Evolutionary conservation across 106 monocot species (phyloP).

Genomic region (Dioscorea alata): DNA sequence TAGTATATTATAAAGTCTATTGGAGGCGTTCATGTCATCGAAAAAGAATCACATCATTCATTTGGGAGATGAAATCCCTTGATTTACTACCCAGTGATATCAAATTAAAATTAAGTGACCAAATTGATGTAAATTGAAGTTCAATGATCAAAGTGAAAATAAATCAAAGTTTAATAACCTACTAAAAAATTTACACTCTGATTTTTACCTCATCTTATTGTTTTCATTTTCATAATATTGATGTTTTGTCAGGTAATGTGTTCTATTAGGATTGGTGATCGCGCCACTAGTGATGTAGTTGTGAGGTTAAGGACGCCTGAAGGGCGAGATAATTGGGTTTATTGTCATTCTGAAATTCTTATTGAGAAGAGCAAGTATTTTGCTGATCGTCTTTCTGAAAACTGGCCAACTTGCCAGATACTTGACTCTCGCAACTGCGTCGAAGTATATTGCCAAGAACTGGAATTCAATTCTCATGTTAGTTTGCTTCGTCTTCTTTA

Average conservation of each 20-base stretch:
- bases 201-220: no score
- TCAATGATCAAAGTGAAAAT: no score
- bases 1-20: no score
- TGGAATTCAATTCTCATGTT: slow-evolving; percentile 65
- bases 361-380: slow-evolving; percentile 74
- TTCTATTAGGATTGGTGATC: slow-evolving; percentile 47
- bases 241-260: slow-evolving; percentile 3
- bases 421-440: slow-evolving; percentile 79
- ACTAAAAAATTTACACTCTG: no score
- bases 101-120: no score
- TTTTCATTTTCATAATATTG: not conserved
- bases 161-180: no score
- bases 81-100: no score
- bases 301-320: slow-evolving; percentile 67
- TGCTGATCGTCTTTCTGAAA: slow-evolving; percentile 73
- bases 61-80: no score
- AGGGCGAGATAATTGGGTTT: slow-evolving; percentile 73
- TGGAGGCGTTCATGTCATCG: no score
- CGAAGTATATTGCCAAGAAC: slow-evolving; percentile 67
- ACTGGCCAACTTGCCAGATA: slow-evolving; percentile 88
- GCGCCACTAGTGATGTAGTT: slow-evolving; percentile 71
- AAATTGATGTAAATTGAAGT: no score
- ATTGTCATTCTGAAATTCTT: slow-evolving; percentile 76
- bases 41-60: no score
- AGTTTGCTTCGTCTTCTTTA: slow-evolving; percentile 66